Conservation (phyloP, 2,329 filamentous ascomycete genomes). For the Mollisiaceae sp. region DNA sequence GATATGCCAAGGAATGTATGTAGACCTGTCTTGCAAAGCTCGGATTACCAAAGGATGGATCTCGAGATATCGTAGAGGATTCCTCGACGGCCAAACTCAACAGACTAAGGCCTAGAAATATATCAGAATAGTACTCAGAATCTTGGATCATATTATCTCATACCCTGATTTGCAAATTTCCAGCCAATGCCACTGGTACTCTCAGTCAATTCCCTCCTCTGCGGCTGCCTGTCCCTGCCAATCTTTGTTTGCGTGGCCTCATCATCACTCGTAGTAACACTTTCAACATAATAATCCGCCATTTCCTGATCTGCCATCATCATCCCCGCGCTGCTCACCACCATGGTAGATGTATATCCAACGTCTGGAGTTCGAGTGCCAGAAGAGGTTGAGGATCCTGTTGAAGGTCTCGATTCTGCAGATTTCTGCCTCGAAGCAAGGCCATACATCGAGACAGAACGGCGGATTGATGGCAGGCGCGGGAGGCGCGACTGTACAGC, state of each 20-base stretch:
- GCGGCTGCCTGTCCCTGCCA: slow-evolving; percentile 4
- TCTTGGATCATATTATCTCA: not conserved
- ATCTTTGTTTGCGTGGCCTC: slow-evolving; percentile 17
- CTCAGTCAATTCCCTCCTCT: slow-evolving; percentile 28
- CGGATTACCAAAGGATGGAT: slow-evolving; percentile 43
- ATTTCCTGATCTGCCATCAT: slow-evolving; percentile 25
- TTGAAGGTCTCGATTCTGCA: slow-evolving; percentile 38
- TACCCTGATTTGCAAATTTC: slow-evolving; percentile 58
- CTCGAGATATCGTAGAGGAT: slow-evolving; percentile 43
- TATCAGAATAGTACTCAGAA: not conserved
- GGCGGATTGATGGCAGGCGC: slow-evolving; percentile 54
- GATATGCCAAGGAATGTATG: slow-evolving; percentile 65
- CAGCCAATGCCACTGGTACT: slow-evolving; percentile 50
- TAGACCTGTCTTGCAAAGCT: slow-evolving; percentile 66
- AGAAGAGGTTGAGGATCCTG: slow-evolving; percentile 21
- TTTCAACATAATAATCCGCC: slow-evolving; percentile 28
- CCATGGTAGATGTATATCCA: slow-evolving; percentile 33
- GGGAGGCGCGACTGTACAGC: slow-evolving; percentile 58
- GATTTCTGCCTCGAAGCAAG: slow-evolving; percentile 20
- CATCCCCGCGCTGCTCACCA: slow-evolving; percentile 25
- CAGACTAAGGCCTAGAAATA: slow-evolving; percentile 49
- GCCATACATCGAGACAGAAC: slow-evolving; percentile 44
- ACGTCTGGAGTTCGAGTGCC: slow-evolving; percentile 39
- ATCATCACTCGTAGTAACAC: slow-evolving; percentile 33
- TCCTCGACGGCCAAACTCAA: slow-evolving; percentile 52